These are phyloP conservation scores for Diaporthe citriasiana DNA, from an alignment of 2,329 filamentous ascomycete genomes.

Conservation along the genomic window DNA sequence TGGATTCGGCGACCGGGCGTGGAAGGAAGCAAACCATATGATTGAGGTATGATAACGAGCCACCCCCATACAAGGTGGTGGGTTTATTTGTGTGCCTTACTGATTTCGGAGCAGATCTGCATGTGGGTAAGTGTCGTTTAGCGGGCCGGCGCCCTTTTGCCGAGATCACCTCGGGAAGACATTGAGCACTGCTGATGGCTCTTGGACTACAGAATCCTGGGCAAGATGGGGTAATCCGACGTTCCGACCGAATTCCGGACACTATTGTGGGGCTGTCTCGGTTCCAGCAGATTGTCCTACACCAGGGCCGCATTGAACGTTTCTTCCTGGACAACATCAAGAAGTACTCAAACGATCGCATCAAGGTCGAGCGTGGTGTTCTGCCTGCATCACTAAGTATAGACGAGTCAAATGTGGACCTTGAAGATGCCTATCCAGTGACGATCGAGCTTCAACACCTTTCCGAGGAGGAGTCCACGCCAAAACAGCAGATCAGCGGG, in stretches of 20 bases:
- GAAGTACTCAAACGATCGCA: conserved; percentile 61
- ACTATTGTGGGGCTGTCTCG: conserved; percentile 72
- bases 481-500: conserved; percentile 53
- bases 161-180: background rate
- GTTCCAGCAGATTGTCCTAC: conserved; percentile 76
- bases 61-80: background rate
- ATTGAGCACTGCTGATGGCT: conserved; percentile 40
- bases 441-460: conserved; percentile 71
- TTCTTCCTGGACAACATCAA: conserved; percentile 75
- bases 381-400: conserved; percentile 69
- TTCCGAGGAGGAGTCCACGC: conserved; percentile 69
- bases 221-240: conserved; percentile 66
- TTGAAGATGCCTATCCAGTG: conserved; percentile 70
- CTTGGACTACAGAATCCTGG: conserved; percentile 73
- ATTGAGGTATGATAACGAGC: conserved; percentile 66
- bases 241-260: conserved; percentile 73
- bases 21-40: conserved; percentile 78
- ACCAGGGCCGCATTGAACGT: conserved; percentile 79
- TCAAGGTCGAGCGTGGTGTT: conserved; percentile 71
- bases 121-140: conserved; percentile 48
- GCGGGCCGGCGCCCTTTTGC: background rate
- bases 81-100: background rate
- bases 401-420: conserved; percentile 63
- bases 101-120: conserved; percentile 45
- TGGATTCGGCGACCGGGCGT: conserved; percentile 73